Evolutionary conservation across 164 flowering plant species (phyloP), one percentile per base, ranked within the genome.

Genomic region (Malania oleifera): DNA sequence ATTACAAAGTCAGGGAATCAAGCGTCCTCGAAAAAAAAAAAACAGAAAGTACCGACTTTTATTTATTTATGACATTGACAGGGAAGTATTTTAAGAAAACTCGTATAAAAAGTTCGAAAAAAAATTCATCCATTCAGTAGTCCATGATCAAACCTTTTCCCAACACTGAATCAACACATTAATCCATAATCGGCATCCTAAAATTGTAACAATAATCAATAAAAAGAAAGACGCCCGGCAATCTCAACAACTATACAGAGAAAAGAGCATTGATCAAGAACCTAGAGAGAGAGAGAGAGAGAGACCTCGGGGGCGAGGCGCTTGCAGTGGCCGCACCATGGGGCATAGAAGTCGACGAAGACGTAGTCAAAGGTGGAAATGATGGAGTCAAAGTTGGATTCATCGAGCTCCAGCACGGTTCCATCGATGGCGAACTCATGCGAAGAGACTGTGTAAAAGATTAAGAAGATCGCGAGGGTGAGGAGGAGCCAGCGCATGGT

Each of bases 251-350:
- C 1, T 11, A 57, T 47, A 39, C 43, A 27, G n/a, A 52, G 54
- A 15, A 11, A 41, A 15, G 19, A 20, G 27, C 3, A 25, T 41
- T 11, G 19, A 29, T 2, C 46, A 19, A 52, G 7, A n/a, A 18
- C n/a, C n/a, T n/a, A 52, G 18, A 20, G 38, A 52, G 19, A 52
- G 28, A 48, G 28, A 28, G 1, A 52, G 17, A 17, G 38, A 17
- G 10, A 15, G 14, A 89, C 96, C 93, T 90, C 78, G 28, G 99
- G 99, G 63, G 89, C 56, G 66, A 90, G 99, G 45, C 88, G 82
- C 78, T 93, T 86, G 88, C 99, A 93, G 85, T 93, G 96, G 52
- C 99, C 97, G 65, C 99, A 90, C 99, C 97, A 93, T 9, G 99
- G 96, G 38, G 99, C 99, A 63, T 90, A 90, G 73, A 93, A 93